Conservation (phyloP, 2,329 filamentous ascomycete species). For the Trichoderma koningiopsis region DNA sequence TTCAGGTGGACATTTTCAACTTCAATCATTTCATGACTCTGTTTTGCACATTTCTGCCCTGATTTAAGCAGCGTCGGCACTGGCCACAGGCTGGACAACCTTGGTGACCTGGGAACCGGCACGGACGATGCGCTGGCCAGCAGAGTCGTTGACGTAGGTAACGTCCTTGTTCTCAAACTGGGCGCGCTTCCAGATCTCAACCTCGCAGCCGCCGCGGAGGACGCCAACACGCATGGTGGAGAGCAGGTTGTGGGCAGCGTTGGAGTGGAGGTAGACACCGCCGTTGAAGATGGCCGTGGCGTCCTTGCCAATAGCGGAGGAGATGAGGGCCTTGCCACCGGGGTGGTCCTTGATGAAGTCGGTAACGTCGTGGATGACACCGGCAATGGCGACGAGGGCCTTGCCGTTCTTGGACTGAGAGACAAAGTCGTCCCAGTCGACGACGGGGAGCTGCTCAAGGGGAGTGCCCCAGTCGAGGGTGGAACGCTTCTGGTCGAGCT, state of each 20-base stretch:
- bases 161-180: slow-evolving; percentile 84
- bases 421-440: slow-evolving; percentile 85
- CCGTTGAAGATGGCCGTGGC: slow-evolving; percentile 91
- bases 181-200: slow-evolving; percentile 90
- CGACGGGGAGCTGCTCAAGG: slow-evolving; percentile 80
- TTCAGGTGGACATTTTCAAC: background rate
- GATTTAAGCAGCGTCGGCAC: slow-evolving; percentile 76
- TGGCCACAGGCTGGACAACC: slow-evolving; percentile 75
- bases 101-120: slow-evolving; percentile 86
- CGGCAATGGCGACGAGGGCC: slow-evolving; percentile 74
- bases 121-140: slow-evolving; percentile 80
- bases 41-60: background rate
- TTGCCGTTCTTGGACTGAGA: slow-evolving; percentile 75
- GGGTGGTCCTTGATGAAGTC: slow-evolving; percentile 87
- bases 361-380: slow-evolving; percentile 82
- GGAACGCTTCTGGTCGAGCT: slow-evolving; percentile 83
- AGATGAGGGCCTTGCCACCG: slow-evolving; percentile 87
- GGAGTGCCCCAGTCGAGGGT: slow-evolving; percentile 84
- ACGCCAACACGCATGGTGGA: slow-evolving; percentile 88
- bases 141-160: slow-evolving; percentile 76
- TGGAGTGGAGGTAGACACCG: slow-evolving; percentile 86
- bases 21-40: background rate
- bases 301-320: slow-evolving; percentile 80
- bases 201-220: slow-evolving; percentile 82
- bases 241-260: slow-evolving; percentile 85